A percentile compares a stretch with the other conserved stretches of the same genome.
Evolutionary conservation across 2,329 filamentous ascomycete species (phyloP).

Genomic region (Epichloe gansuensis): DNA sequence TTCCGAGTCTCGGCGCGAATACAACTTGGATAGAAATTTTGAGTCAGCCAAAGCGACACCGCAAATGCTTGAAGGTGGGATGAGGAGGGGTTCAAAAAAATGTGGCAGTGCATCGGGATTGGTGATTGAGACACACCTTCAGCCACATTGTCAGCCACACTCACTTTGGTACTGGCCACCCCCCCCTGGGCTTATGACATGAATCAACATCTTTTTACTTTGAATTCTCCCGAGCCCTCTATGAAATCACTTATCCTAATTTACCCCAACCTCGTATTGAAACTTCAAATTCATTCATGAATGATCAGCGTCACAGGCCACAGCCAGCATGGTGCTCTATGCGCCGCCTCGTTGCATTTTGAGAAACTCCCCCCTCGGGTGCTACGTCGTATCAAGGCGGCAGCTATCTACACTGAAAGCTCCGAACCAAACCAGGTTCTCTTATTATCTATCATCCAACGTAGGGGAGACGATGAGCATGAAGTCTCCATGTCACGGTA

Average conservation of each 20-base stretch:
- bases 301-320: background rate
- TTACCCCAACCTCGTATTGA: background rate
- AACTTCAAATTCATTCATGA: background rate
- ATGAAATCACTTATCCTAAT: background rate
- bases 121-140: background rate
- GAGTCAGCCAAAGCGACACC: slow-evolving; percentile 9
- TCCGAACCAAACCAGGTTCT: slow-evolving; percentile 11
- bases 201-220: background rate
- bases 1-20: background rate
- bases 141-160: slow-evolving; percentile 6
- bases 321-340: slow-evolving; percentile 12
- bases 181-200: background rate
- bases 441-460: slow-evolving; percentile 11
- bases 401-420: slow-evolving; percentile 7
- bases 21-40: slow-evolving; percentile 7
- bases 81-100: slow-evolving; percentile 7
- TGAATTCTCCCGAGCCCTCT: no score
- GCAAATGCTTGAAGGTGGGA: slow-evolving; percentile 8
- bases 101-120: slow-evolving; percentile 11
- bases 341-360: slow-evolving; percentile 10
- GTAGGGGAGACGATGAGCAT: slow-evolving; percentile 1
- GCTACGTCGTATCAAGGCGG: slow-evolving; percentile 1
- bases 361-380: slow-evolving; percentile 8
- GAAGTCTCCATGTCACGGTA: background rate
- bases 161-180: background rate